phyloP scores from a whole-genome alignment of 129 eudicot species.

The Gnaphalium uliginosum region DNA sequence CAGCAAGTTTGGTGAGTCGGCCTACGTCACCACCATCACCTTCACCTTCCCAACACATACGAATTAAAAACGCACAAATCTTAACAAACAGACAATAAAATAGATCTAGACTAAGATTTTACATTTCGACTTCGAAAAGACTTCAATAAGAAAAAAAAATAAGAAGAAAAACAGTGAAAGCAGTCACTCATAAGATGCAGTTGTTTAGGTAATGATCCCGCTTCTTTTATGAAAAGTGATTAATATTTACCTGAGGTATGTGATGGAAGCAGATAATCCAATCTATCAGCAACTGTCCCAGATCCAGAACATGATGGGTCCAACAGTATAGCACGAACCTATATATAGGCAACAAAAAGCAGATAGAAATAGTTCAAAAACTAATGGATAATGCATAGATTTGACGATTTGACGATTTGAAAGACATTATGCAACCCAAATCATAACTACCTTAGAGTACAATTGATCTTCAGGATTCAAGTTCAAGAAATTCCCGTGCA shows the following conservation, averaged over 20 bases:
- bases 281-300: constrained; percentile 83
- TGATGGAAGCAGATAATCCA: constrained; percentile 93
- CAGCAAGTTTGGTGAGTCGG: constrained; percentile 73
- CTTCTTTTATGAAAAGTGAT: background rate
- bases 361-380: constrained; percentile 15
- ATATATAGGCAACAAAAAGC: background rate
- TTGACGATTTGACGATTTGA: background rate
- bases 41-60: constrained; percentile 39
- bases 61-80: background rate
- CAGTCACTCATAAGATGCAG: background rate
- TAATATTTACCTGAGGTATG: constrained; percentile 51
- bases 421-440: background rate
- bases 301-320: constrained; percentile 99
- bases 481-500: constrained; percentile 77
- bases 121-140: background rate
- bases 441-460: constrained; percentile 64
- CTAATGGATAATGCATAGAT: background rate
- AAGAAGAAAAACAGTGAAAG: background rate
- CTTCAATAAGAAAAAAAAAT: background rate
- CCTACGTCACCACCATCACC: constrained; percentile 39
- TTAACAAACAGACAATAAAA: constrained; percentile 4
- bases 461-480: constrained; percentile 65
- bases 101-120: background rate
- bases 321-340: constrained; percentile 86
- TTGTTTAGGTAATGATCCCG: background rate